A percentile compares a stretch with the other conserved stretches of the same genome.
These are phyloP conservation scores for Paraglomus occultum DNA, from an alignment of 192 early-diverging fungal genomes.

Conservation along the genomic window DNA sequence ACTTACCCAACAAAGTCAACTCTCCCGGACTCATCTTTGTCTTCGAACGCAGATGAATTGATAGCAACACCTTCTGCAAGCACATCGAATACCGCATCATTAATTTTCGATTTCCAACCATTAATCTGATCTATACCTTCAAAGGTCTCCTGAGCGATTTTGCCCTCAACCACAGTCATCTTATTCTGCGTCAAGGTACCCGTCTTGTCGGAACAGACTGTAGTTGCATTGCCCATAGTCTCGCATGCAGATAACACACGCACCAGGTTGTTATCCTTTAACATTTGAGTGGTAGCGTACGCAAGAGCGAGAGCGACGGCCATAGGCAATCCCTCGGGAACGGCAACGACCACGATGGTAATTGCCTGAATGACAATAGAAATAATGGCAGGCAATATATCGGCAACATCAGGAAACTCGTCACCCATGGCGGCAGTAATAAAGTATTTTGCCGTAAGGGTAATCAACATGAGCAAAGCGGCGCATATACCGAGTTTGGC, in stretches of 20 bases:
- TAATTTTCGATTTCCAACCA: conserved; percentile 49
- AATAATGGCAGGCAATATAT: conserved; percentile 60
- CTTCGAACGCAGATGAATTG: conserved; percentile 78
- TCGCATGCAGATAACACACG: conserved; percentile 76
- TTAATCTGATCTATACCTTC: conserved; percentile 41
- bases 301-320: conserved; percentile 85
- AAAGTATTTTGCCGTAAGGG: conserved; percentile 63
- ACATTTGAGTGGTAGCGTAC: conserved; percentile 80
- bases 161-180: conserved; percentile 75
- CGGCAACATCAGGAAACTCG: conserved; percentile 54
- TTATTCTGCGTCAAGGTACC: conserved; percentile 83
- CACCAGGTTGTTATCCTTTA: conserved; percentile 78
- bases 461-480: conserved; percentile 80
- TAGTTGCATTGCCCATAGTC: conserved; percentile 81
- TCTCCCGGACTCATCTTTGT: conserved; percentile 59
- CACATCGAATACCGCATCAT: conserved; percentile 38
- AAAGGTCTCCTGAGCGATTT: conserved; percentile 50
- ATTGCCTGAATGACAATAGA: conserved; percentile 79
- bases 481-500: conserved; percentile 88
- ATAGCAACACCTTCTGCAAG: conserved; percentile 62
- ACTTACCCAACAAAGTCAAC: conserved; percentile 58
- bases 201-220: conserved; percentile 87
- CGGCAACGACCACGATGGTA: conserved; percentile 78
- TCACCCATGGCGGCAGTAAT: conserved; percentile 51
- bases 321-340: conserved; percentile 87